Evolutionary conservation across 1,139 yeast species (phyloP).

Genomic region (Geotrichum phurueaensis): DNA sequence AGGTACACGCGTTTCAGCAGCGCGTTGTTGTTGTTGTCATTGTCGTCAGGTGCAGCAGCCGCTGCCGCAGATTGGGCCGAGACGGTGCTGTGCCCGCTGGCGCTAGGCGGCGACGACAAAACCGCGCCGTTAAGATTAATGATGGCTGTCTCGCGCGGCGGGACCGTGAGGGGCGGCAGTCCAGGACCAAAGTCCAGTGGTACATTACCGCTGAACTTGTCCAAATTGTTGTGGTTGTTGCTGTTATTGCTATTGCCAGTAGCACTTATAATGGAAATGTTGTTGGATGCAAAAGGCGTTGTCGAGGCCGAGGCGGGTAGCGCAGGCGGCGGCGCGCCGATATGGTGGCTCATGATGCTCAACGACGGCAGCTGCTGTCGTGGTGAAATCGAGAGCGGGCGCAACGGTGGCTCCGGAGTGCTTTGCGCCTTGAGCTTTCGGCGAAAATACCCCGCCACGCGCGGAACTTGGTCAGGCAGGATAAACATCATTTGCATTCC

Average conservation of each 20-base stretch:
- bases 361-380: not conserved
- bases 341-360: not conserved
- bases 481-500: conserved; percentile 99
- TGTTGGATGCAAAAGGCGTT: not conserved
- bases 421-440: not conserved
- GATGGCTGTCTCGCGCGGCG: not conserved
- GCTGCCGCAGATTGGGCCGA: not conserved
- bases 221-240: not conserved
- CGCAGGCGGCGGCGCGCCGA: not conserved
- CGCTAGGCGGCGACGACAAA: not conserved
- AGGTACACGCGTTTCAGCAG: not conserved
- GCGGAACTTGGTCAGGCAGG: conserved; percentile 83
- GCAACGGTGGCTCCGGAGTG: not conserved
- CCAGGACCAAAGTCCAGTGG: not conserved
- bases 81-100: not conserved
- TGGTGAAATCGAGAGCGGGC: not conserved
- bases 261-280: no score
- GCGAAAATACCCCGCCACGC: not conserved
- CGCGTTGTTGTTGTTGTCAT: not conserved
- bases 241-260: not conserved
- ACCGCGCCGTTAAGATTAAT: not conserved
- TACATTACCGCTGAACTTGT: not conserved
- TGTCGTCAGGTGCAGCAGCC: not conserved
- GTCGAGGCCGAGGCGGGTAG: not conserved
- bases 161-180: not conserved